A percentile compares a stretch with the other conserved stretches of the same genome.
Evolutionary conservation across 2,329 filamentous ascomycete species (phyloP).

Genomic region (Cercospora sesami): DNA sequence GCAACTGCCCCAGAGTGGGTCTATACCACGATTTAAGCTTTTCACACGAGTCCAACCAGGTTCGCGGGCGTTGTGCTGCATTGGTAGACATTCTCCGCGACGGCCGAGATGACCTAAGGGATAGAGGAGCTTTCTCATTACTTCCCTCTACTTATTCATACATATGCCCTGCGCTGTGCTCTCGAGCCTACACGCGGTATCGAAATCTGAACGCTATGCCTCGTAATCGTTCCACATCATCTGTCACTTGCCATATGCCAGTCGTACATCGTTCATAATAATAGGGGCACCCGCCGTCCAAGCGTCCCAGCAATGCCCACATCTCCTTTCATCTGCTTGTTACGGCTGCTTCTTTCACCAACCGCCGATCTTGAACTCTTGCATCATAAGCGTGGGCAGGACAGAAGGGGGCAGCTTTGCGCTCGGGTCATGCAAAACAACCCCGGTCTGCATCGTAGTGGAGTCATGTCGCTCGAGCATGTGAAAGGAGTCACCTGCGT

Average conservation of each 20-base stretch:
- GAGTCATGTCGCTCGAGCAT: slow-evolving; percentile 11
- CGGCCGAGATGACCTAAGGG: neutral
- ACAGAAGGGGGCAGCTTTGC: slow-evolving; percentile 1
- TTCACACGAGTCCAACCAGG: neutral
- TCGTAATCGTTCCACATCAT: neutral
- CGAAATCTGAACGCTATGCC: neutral
- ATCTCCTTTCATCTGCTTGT: neutral
- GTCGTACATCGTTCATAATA: neutral
- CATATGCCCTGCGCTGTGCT: neutral
- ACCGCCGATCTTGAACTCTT: slow-evolving; percentile 16
- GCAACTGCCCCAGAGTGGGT: slow-evolving; percentile 2
- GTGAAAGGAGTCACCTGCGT: neutral
- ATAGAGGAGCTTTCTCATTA: neutral
- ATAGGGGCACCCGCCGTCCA: neutral
- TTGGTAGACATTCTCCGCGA: neutral
- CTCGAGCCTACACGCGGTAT: neutral
- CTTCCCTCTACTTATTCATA: neutral
- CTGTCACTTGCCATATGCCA: neutral
- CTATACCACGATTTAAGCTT: slow-evolving; percentile 11
- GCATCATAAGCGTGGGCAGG: slow-evolving; percentile 4
- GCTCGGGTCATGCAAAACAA: slow-evolving; percentile 6
- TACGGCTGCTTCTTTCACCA: neutral
- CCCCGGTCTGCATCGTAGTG: slow-evolving; percentile 4
- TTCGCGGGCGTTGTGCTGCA: neutral
- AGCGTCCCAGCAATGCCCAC: neutral